Conservation (phyloP, 176 grass and related monocot genomes). For the Triticum dicoccoides region DNA sequence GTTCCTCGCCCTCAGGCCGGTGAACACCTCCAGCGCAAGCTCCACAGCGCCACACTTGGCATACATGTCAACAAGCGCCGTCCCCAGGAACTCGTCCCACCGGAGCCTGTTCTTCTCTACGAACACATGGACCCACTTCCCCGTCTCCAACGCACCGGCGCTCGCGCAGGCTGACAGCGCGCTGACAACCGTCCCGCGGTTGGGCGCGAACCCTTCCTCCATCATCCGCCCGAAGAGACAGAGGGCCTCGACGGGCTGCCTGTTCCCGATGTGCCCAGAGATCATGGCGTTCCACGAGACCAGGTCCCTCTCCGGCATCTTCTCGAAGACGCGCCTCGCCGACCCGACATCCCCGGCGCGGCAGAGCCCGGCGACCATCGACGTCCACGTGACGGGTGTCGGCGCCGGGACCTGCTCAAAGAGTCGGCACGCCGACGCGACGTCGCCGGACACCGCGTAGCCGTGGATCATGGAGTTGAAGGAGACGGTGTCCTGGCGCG, state of each 20-base stretch:
- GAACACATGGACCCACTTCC: neutral
- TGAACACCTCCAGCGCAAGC: neutral
- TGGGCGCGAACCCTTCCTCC: neutral
- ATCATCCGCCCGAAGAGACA: neutral
- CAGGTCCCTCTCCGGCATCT: slow-evolving; percentile 5
- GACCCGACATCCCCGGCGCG: neutral
- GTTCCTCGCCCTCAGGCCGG: neutral
- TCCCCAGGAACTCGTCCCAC: neutral
- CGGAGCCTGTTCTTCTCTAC: neutral
- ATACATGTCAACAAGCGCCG: slow-evolving; percentile 14
- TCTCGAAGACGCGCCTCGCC: neutral
- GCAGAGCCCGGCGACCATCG: neutral
- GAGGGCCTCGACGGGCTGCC: slow-evolving; percentile 3
- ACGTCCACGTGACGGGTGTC: neutral
- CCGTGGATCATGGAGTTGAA: slow-evolving; percentile 26
- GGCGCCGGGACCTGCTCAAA: neutral
- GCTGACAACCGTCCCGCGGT: neutral
- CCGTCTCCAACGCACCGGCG: neutral
- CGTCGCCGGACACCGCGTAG: slow-evolving; percentile 10
- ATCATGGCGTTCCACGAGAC: slow-evolving; percentile 6
- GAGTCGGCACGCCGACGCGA: neutral
- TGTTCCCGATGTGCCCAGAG: neutral
- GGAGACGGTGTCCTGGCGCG: neutral
- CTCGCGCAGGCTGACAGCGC: neutral
- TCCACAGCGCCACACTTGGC: slow-evolving; percentile 12